These are phyloP conservation scores for Pseudoturritis turrita DNA, from an alignment of 345 rosid species.

Conservation along the genomic window DNA sequence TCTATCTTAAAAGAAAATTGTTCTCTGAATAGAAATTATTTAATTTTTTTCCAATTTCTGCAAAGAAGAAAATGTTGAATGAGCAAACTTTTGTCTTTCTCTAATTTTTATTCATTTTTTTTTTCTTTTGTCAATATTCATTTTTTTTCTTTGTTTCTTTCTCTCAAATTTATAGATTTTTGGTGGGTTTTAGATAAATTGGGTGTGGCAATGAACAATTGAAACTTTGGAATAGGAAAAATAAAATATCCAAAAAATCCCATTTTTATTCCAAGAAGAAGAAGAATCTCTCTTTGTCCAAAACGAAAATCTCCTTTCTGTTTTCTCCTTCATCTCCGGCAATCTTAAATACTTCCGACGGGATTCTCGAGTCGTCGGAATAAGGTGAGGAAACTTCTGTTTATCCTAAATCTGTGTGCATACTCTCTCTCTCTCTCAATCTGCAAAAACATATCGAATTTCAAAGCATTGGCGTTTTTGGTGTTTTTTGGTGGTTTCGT, in stretches of 20 bases:
- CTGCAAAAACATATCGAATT: neutral
- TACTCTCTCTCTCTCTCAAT: constrained; percentile 1
- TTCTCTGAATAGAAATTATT: neutral
- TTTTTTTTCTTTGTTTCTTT: neutral
- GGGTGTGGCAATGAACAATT: constrained; percentile 30
- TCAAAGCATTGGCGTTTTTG: neutral
- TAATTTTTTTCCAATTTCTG: neutral
- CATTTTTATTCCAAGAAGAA: neutral
- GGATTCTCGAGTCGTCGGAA: constrained; percentile 14
- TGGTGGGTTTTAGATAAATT: constrained; percentile 27
- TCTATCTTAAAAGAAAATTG: neutral
- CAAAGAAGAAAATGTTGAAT: neutral
- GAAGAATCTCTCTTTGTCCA: constrained; percentile 21
- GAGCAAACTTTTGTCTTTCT: neutral
- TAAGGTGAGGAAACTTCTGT: neutral
- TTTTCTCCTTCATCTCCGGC: constrained; percentile 5
- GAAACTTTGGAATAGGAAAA: neutral
- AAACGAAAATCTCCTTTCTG: constrained; percentile 1
- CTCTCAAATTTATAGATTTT: neutral
- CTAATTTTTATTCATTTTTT: neutral
- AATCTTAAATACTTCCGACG: constrained; percentile 7
- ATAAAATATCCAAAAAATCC: neutral
- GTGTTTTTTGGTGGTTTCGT: neutral
- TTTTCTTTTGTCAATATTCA: neutral
- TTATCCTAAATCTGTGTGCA: neutral